A percentile compares a stretch with the other conserved stretches of the same genome.
Conservation (phyloP, 805 yeast genomes). For the Pichia kluyveri region DNA sequence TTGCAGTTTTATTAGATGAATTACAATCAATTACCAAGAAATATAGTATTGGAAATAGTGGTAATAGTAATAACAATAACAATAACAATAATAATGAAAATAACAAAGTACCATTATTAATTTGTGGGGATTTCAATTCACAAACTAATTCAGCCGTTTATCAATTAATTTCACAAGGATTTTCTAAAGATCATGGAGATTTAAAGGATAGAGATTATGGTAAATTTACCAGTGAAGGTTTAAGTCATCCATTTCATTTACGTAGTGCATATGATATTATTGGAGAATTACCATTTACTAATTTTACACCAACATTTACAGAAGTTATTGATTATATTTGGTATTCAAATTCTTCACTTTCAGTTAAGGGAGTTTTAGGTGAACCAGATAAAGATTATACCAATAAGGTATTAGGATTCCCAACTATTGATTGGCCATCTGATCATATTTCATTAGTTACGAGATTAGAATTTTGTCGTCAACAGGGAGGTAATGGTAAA, state of each 20-base stretch:
- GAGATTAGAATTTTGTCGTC: conserved; percentile 61
- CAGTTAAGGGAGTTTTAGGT: conserved; percentile 81
- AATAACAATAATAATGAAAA: conserved; percentile 21
- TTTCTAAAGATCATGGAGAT: conserved; percentile 71
- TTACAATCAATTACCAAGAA: conserved; percentile 55
- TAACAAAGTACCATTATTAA: conserved; percentile 57
- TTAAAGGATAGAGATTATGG: conserved; percentile 86
- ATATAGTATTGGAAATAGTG: conserved; percentile 16
- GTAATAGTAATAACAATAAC: too few species aligned
- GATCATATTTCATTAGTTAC: conserved; percentile 88
- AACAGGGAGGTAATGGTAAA: conserved; percentile 10
- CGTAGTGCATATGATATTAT: conserved; percentile 78
- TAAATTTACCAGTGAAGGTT: conserved; percentile 80
- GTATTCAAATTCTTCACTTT: conserved; percentile 76
- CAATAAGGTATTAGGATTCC: conserved; percentile 77
- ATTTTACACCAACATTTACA: conserved; percentile 87
- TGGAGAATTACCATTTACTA: conserved; percentile 90
- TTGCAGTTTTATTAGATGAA: conserved; percentile 85
- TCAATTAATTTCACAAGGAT: conserved; percentile 76
- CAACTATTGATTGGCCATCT: conserved; percentile 87
- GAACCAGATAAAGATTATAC: conserved; percentile 73
- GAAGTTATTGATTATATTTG: conserved; percentile 93
- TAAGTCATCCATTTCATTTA: conserved; percentile 69
- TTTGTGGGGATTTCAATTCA: conserved; percentile 96
- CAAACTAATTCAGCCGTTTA: conserved; percentile 83